Evolutionary conservation across 495 filamentous ascomycete species (phyloP), one percentile per base, ranked within the genome.

Genomic region (Aspergillus mulundensis): DNA sequence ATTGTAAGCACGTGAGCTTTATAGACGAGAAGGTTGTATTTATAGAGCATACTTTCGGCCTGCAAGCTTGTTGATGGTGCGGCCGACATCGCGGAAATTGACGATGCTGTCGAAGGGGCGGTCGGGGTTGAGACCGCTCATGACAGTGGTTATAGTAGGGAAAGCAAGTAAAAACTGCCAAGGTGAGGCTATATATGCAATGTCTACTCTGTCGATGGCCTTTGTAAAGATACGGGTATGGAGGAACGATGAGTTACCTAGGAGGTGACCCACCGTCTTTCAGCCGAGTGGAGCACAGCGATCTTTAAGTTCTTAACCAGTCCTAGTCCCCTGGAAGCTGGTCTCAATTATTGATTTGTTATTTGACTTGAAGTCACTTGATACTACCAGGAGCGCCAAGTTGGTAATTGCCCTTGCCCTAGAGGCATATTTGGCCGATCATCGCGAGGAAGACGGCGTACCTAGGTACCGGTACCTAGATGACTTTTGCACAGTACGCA

Each of bases 21-120:
- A 40, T 2, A 18, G 14, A 16, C 8, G 1, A 15, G 4, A 7
- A 46, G 14, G 25, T n/a, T 12, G 14, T 18, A 18, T 36, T 11
- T 6, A 41, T 23, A 24, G 41, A 20, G n/a, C 76, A 62, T 71
- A 86, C 85, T 76, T 75, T 42, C 70, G 67, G 3, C 78, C 78
- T 18, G 77, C 61, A 40, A 78, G 77, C 20, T 75, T 67, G 55
- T 94, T 94, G 54, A 92, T 75, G 12, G 83, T 84, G 52, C 77
- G 72, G n/a, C 85, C 90, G 53, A 94, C 86, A 78, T 95, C 90
- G 34, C 91, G 84, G 70, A 95, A 92, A 66, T 95, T 94, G 67
- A 88, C 75, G 57, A 93, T 82, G 39, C 77, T 84, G 49, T 87
- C 77, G 57, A 91, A 85, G 0, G 76, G 73, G 3, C 72, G 66